These are phyloP conservation scores for Thielaviopsis ethacetica DNA, from an alignment of 2,329 filamentous ascomycete genomes.

Conservation along the genomic window DNA sequence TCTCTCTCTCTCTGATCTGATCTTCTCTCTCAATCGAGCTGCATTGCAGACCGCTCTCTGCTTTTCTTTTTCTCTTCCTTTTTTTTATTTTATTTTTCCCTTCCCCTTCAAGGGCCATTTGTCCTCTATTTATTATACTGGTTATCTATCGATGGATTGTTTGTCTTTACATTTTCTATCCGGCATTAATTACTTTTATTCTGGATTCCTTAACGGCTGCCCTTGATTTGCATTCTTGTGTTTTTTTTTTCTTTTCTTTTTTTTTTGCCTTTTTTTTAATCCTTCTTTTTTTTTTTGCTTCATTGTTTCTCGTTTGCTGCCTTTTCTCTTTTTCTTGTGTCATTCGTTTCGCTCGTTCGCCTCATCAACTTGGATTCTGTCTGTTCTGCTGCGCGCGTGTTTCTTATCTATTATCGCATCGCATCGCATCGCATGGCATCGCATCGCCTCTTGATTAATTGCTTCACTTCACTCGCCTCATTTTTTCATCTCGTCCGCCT, in stretches of 20 bases:
- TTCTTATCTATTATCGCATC: background rate
- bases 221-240: background rate
- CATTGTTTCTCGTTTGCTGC: background rate
- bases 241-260: background rate
- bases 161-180: background rate
- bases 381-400: too few species aligned
- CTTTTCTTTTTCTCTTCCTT: background rate
- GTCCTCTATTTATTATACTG: background rate
- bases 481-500: too few species aligned
- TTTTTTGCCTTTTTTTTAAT: background rate
- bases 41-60: background rate
- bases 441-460: background rate
- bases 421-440: too few species aligned
- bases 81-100: background rate
- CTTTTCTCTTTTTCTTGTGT: background rate
- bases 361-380: background rate
- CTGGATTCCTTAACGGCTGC: background rate
- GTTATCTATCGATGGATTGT: background rate
- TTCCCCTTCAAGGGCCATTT: background rate
- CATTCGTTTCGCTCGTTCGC: background rate
- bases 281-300: background rate
- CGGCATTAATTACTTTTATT: background rate
- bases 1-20: background rate
- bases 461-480: too few species aligned
- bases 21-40: too few species aligned